Conservation (phyloP, 148 eudicot genomes). For the Arctostaphylos glauca region DNA sequence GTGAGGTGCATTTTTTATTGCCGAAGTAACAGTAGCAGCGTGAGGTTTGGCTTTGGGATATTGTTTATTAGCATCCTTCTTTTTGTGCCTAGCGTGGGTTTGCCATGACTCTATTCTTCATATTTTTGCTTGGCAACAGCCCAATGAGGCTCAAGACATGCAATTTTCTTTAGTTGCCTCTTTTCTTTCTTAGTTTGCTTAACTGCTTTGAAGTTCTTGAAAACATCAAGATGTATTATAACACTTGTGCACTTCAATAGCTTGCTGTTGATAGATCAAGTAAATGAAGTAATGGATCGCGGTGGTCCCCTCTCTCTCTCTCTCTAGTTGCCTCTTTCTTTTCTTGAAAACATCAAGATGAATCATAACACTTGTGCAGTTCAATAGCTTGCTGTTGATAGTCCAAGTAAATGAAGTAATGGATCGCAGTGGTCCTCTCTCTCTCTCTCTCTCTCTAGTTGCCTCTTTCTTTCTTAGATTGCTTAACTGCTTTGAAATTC, state of each 20-base stretch:
- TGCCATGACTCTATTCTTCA: background rate
- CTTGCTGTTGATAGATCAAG: background rate
- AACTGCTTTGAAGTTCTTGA: background rate
- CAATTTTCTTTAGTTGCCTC: background rate
- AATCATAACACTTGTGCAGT: background rate
- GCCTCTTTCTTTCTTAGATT: background rate
- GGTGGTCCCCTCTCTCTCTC: constrained; percentile 1
- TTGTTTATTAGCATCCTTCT: background rate
- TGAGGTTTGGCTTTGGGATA: background rate
- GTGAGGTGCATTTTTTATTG: background rate
- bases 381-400: background rate
- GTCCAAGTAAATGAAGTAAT: background rate
- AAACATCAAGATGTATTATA: background rate
- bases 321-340: background rate
- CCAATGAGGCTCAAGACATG: background rate
- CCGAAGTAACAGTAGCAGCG: background rate
- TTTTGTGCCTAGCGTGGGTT: too few relatives aligned
- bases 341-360: background rate
- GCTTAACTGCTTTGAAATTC: too few relatives aligned
- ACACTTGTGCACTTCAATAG: background rate
- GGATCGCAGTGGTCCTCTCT: background rate
- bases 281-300: background rate
- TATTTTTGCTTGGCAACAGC: background rate
- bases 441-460: constrained; percentile 10
- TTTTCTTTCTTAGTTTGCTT: background rate